Percentiles rank a stretch among this genome's conserved stretches.
Conservation (phyloP, 371 early-diverging fungal species). For the Mucor circinelloides region DNA sequence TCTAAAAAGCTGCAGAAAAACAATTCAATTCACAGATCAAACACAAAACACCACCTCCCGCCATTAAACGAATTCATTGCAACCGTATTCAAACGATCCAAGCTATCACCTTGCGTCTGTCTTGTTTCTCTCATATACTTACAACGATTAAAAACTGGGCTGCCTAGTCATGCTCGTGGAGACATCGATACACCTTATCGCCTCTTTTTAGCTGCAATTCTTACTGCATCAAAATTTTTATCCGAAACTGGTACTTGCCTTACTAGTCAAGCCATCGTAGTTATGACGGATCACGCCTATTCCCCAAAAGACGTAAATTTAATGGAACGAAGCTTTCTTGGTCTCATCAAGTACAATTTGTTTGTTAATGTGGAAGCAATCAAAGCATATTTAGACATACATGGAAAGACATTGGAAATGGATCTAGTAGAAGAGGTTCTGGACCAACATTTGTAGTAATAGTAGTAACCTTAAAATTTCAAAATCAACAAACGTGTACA, state of each 20-base stretch:
- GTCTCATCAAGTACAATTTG: slow-evolving; percentile 49
- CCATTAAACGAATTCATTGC: slow-evolving; percentile 47
- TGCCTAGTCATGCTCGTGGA: slow-evolving; percentile 69
- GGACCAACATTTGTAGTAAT: slow-evolving; percentile 16
- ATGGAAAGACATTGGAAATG: slow-evolving; percentile 51
- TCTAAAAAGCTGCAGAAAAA: slow-evolving; percentile 3
- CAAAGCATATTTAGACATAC: slow-evolving; percentile 44
- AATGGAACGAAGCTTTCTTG: slow-evolving; percentile 54
- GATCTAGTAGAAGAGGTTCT: slow-evolving; percentile 45
- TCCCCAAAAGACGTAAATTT: slow-evolving; percentile 61
- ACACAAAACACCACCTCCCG: slow-evolving; percentile 26
- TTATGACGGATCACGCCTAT: slow-evolving; percentile 65
- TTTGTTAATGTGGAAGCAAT: slow-evolving; percentile 50
- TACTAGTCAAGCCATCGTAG: slow-evolving; percentile 60
- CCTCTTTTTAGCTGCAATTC: slow-evolving; percentile 71
- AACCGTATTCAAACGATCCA: slow-evolving; percentile 40
- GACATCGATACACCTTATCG: slow-evolving; percentile 78
- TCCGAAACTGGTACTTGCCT: slow-evolving; percentile 63
- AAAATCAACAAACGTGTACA: slow-evolving; percentile 4
- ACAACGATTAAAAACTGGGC: slow-evolving; percentile 66
- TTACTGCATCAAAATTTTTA: slow-evolving; percentile 70
- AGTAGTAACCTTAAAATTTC: slow-evolving; percentile 3
- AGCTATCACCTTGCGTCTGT: slow-evolving; percentile 50
- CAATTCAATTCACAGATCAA: slow-evolving; percentile 4
- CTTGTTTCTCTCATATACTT: slow-evolving; percentile 74